A percentile compares a stretch with the other conserved stretches of the same genome.
These are phyloP conservation scores for Diaporthe amygdali DNA, from an alignment of 2,329 filamentous ascomycete species.

Conservation along the genomic window DNA sequence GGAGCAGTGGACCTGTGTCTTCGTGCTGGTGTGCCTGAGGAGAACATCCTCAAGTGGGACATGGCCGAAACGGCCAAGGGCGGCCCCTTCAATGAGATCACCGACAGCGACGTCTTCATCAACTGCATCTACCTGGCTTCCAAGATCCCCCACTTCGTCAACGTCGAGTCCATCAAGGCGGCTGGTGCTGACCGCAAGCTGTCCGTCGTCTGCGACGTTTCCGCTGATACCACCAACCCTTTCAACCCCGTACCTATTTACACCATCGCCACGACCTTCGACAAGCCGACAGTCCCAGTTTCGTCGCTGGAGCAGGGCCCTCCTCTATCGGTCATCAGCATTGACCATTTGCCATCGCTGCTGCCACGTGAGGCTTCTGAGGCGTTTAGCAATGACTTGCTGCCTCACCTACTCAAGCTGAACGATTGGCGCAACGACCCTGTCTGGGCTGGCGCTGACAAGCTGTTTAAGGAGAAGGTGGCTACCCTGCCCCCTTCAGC, in stretches of 20 bases:
- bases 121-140: slow-evolving; percentile 89
- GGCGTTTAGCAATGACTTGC: slow-evolving; percentile 76
- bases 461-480: slow-evolving; percentile 85
- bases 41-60: slow-evolving; percentile 74
- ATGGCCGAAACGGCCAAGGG: slow-evolving; percentile 78
- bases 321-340: slow-evolving; percentile 80
- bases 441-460: slow-evolving; percentile 87
- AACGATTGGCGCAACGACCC: slow-evolving; percentile 74
- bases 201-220: slow-evolving; percentile 81
- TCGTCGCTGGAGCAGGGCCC: slow-evolving; percentile 61
- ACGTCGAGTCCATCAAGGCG: slow-evolving; percentile 69
- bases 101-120: slow-evolving; percentile 77
- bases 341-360: slow-evolving; percentile 84
- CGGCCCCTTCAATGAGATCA: slow-evolving; percentile 81
- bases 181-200: slow-evolving; percentile 68
- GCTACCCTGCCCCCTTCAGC: slow-evolving; percentile 42
- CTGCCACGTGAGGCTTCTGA: slow-evolving; percentile 87
- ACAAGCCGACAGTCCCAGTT: slow-evolving; percentile 83
- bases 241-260: slow-evolving; percentile 81
- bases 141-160: slow-evolving; percentile 83
- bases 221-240: slow-evolving; percentile 75
- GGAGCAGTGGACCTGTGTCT: slow-evolving; percentile 83
- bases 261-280: slow-evolving; percentile 83
- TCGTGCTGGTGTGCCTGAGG: slow-evolving; percentile 73
- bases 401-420: slow-evolving; percentile 78